Evolutionary conservation across 345 rosid species (phyloP), one percentile per base, ranked within the genome.

Genomic region (Eucalyptus cladocalyx): DNA sequence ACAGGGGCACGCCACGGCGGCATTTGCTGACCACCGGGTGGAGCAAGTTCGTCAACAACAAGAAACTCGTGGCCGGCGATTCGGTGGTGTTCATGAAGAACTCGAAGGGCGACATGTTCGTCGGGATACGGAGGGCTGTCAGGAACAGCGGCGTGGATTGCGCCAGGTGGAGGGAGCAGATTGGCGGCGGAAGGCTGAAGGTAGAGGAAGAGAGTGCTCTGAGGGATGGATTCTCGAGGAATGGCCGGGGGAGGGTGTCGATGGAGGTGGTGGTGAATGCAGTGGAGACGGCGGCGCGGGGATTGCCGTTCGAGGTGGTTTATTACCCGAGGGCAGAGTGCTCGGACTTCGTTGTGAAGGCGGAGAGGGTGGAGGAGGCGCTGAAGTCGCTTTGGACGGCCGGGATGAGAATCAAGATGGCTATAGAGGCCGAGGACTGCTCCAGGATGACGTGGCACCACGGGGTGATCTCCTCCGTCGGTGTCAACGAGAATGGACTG

Each of bases 11-110:
- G 26, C 99, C 99, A 7, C 95, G 98, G 65, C 91, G 99, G 26
- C 99, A 98, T 87, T 89, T 97, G 90, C 92, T 98, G 53, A 97
- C 99, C 86, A 97, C 99, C 13, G 99, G 99, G 19, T 98, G 99
- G 99, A 96, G 98, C 92, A 98, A 95, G 92, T 98, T 98, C 88
- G 98, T 98, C 12, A 98, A 98, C 87, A 69, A 48, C 18, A 98
- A 98, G 97, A 96, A 95, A 92, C 93, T 98, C 4, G 95, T 98
- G 83, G 98, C 99, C 8, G 98, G 99, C 1, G 99, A 98, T 89
- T 94, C 98, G 2, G 96, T 97, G 16, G 96, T 98, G 5, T 98
- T 97, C 90, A 95, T 97, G 98, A 95, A 92, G 92, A 94, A 93
- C 90, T 87, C 90, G 37, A 88, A 19, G 21, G 95, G 95, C 11